Evolutionary conservation across 768 basidiomycete species (phyloP).

Genomic region (Agrocybe praecox): DNA sequence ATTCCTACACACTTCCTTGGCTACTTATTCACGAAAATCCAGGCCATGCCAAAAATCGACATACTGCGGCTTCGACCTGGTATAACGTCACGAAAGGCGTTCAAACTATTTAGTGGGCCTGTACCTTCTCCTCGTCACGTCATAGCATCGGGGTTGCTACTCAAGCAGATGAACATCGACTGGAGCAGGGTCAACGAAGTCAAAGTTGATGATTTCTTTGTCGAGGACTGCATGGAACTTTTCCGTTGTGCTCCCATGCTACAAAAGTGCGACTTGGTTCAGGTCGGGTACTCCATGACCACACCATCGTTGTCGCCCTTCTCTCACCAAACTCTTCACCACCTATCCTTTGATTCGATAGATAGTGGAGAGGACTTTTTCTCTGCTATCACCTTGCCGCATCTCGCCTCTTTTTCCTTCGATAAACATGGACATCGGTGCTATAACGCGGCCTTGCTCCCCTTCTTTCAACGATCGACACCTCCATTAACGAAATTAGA

Average conservation of each 20-base stretch:
- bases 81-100: neutral
- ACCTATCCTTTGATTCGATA: neutral
- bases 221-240: neutral
- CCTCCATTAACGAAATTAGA: neutral
- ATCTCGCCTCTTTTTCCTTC: neutral
- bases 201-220: neutral
- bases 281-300: neutral
- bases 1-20: neutral
- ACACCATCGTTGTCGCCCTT: neutral
- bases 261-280: neutral
- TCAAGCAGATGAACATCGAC: neutral
- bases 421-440: neutral
- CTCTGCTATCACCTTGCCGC: neutral
- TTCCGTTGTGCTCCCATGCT: neutral
- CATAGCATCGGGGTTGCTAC: neutral
- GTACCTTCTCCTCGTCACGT: neutral
- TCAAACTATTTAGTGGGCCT: neutral
- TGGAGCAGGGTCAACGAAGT: neutral
- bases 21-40: neutral
- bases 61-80: neutral
- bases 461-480: neutral
- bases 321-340: neutral
- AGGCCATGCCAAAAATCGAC: neutral
- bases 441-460: neutral
- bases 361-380: neutral